Evolutionary conservation across 176 grass and related monocot genomes (phyloP).

Genomic region (Elymus sibiricus): DNA sequence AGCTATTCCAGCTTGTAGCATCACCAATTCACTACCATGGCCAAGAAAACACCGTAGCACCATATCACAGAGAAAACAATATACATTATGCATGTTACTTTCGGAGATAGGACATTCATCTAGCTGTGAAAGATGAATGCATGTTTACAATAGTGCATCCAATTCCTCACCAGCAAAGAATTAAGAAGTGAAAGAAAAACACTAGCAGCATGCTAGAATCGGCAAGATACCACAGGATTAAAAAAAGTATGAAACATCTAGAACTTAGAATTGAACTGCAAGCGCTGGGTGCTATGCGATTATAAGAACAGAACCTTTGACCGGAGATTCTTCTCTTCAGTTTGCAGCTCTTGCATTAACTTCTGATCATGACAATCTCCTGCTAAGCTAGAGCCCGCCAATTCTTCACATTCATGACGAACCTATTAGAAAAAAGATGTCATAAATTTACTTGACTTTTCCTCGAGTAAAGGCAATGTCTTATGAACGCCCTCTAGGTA

Average conservation of each 20-base stretch:
- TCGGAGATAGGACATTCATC: neutral
- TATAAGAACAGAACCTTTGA: conserved; percentile 50
- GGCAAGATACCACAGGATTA: neutral
- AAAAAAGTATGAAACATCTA: neutral
- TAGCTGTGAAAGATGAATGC: neutral
- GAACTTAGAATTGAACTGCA: neutral
- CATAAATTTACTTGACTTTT: conserved; percentile 15
- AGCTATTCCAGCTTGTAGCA: neutral
- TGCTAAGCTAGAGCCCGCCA: conserved; percentile 43
- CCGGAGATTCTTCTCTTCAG: conserved; percentile 49
- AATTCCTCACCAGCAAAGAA: neutral
- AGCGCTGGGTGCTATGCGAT: conserved; percentile 11
- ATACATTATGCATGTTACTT: neutral
- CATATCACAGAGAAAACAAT: neutral
- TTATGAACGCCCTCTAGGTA: neutral
- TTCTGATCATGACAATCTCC: conserved; percentile 43
- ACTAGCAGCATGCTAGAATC: neutral
- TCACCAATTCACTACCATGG: neutral
- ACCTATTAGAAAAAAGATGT: conserved; percentile 45
- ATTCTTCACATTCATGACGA: conserved; percentile 66
- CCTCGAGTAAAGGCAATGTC: neutral
- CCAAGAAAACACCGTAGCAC: neutral
- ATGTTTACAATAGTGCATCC: neutral
- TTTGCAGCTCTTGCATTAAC: conserved; percentile 54
- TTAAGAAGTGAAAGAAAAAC: neutral